Evolutionary conservation across 306 rosid genomes (phyloP).

Genomic region (Rosa persica): DNA sequence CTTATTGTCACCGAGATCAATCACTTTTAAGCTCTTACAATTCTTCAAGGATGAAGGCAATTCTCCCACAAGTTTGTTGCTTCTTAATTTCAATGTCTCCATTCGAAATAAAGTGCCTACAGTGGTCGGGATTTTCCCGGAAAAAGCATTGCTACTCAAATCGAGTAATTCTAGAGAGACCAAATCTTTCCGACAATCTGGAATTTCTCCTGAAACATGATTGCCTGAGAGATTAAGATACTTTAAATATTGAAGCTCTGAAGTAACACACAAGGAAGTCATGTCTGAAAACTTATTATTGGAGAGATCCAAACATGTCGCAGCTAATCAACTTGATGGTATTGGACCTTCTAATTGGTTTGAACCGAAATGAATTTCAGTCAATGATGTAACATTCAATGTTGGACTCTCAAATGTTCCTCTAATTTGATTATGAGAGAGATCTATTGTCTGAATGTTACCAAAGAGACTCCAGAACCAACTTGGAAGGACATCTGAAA

Average conservation of each 20-base stretch:
- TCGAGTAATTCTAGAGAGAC: neutral
- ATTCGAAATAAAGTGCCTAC: neutral
- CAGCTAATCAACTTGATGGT: neutral
- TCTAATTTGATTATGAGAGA: neutral
- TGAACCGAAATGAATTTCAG: neutral
- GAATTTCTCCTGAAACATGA: neutral
- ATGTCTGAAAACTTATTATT: neutral
- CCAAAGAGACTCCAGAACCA: neutral
- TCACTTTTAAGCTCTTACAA: neutral
- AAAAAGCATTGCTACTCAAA: neutral
- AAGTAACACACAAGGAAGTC: neutral
- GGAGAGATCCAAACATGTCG: neutral
- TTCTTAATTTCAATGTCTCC: neutral
- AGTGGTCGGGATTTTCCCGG: slow-evolving; percentile 10
- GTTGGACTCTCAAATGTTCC: neutral
- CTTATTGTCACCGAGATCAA: slow-evolving; percentile 19
- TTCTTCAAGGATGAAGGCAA: slow-evolving; percentile 6
- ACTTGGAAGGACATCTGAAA: neutral
- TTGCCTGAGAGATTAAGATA: slow-evolving; percentile 10
- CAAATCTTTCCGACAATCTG: slow-evolving; percentile 4
- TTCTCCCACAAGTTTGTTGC: slow-evolving; percentile 8
- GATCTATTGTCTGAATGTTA: rapidly evolving
- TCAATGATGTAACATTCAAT: neutral
- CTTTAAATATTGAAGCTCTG: rapidly evolving
- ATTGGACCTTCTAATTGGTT: slow-evolving; percentile 9